Evolutionary conservation across 1,284 basidiomycete genomes (phyloP).

Genomic region (Athelia psychrophila): DNA sequence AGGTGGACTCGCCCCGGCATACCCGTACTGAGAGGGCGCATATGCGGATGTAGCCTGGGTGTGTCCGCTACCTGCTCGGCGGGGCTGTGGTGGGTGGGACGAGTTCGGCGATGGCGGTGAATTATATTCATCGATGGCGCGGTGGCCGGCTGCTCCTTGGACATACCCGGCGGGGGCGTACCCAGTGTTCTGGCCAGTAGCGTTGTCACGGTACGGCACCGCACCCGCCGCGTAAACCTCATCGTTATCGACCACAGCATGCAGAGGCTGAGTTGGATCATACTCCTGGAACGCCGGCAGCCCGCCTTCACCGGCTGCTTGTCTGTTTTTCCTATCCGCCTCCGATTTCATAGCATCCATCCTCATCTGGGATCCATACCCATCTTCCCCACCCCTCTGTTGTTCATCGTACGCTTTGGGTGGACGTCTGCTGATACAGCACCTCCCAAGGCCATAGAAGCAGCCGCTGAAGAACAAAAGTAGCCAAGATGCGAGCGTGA

Average conservation of each 20-base stretch:
- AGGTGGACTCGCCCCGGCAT: constrained; percentile 14
- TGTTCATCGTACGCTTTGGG: constrained; percentile 24
- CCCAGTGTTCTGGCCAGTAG: constrained; percentile 18
- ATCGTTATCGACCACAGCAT: constrained; percentile 54
- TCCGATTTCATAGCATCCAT: constrained; percentile 82
- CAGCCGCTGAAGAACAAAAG: constrained; percentile 84
- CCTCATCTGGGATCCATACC: constrained; percentile 62
- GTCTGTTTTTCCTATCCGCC: constrained; percentile 71
- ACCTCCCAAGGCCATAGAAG: constrained; percentile 78
- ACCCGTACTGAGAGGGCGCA: constrained; percentile 37
- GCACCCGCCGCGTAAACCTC: constrained; percentile 35
- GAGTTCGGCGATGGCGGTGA: constrained; percentile 39
- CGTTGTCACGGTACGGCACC: constrained; percentile 32
- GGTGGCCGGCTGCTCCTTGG: constrained; percentile 57
- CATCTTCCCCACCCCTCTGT: constrained; percentile 19
- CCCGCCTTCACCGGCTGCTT: constrained; percentile 60
- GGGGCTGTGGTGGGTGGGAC: constrained; percentile 38
- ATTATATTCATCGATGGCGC: constrained; percentile 75
- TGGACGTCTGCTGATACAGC: constrained; percentile 64
- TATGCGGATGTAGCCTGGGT: constrained; percentile 41
- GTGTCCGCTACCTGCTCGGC: constrained; percentile 39
- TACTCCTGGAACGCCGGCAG: constrained; percentile 73
- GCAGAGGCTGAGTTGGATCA: constrained; percentile 59
- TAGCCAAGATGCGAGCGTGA: constrained; percentile 83
- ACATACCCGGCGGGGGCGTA: constrained; percentile 60